These are phyloP conservation scores for Ogataea pini DNA, from an alignment of 805 yeast species.

Conservation along the genomic window DNA sequence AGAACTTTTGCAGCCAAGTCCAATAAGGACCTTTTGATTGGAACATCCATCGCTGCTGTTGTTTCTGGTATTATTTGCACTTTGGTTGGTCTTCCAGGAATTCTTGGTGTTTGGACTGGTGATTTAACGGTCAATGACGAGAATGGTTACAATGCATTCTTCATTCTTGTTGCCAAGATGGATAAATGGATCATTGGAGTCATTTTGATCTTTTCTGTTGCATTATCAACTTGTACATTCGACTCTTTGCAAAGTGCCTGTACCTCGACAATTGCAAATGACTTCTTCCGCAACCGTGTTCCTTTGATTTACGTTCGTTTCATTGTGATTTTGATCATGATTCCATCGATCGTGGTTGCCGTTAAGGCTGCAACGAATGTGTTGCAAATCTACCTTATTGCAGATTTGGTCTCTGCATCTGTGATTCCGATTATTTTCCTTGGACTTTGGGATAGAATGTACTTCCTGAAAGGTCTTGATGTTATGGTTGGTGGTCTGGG, in stretches of 20 bases:
- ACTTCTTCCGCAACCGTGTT: slow-evolving; percentile 80
- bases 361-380: slow-evolving; percentile 79
- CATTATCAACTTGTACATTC: slow-evolving; percentile 83
- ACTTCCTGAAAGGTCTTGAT: slow-evolving; percentile 76
- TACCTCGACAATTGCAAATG: slow-evolving; percentile 87
- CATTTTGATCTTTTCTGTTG: slow-evolving; percentile 69
- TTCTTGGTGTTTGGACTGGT: slow-evolving; percentile 90
- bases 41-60: slow-evolving; percentile 73
- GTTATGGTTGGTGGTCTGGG: slow-evolving; percentile 83
- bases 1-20: slow-evolving; percentile 87
- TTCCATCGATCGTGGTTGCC: slow-evolving; percentile 87
- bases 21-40: slow-evolving; percentile 72
- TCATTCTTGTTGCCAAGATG: slow-evolving; percentile 65
- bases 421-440: slow-evolving; percentile 81
- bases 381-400: slow-evolving; percentile 83
- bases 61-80: slow-evolving; percentile 63
- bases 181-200: slow-evolving; percentile 88
- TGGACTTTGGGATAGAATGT: slow-evolving; percentile 68
- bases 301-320: slow-evolving; percentile 65
- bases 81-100: slow-evolving; percentile 79
- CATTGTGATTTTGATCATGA: slow-evolving; percentile 72
- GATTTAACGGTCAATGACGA: slow-evolving; percentile 52
- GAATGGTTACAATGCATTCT: slow-evolving; percentile 69
- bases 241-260: slow-evolving; percentile 88
- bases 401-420: slow-evolving; percentile 85